These are phyloP conservation scores for Agrocybe praecox DNA, from an alignment of 768 basidiomycete genomes.

Conservation along the genomic window DNA sequence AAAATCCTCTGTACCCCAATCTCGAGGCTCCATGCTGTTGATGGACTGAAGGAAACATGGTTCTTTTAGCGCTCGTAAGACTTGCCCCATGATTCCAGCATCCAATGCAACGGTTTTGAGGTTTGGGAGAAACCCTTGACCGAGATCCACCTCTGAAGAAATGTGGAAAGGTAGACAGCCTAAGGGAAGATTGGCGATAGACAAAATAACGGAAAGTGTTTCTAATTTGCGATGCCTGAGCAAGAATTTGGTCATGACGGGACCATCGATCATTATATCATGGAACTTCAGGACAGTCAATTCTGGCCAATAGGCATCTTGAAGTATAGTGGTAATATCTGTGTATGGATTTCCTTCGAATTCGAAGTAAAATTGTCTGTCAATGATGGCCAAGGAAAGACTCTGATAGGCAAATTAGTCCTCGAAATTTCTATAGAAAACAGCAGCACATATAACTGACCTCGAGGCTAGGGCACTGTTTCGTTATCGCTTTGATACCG, in stretches of 20 bases:
- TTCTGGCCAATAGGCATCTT: conserved; percentile 2
- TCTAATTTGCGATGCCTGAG: conserved; percentile 11
- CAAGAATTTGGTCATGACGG: conserved; percentile 15
- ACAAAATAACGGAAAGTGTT: conserved; percentile 7
- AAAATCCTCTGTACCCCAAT: conserved; percentile 10
- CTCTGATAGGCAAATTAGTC: conserved; percentile 5
- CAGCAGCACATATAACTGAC: not conserved
- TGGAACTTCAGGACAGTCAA: conserved; percentile 9
- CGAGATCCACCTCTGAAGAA: not conserved
- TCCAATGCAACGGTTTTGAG: conserved; percentile 3
- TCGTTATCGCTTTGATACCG: conserved; percentile 13
- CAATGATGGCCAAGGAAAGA: conserved; percentile 12
- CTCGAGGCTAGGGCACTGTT: conserved; percentile 15
- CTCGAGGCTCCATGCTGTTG: conserved; percentile 9
- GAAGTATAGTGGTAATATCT: conserved; percentile 12
- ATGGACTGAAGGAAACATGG: conserved; percentile 4
- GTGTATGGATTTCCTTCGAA: conserved; percentile 15
- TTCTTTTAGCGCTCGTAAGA: conserved; percentile 7
- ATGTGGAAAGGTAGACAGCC: conserved; percentile 10
- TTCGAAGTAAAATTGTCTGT: conserved; percentile 8
- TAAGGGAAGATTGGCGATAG: conserved; percentile 5
- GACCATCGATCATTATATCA: conserved; percentile 10
- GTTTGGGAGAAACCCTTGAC: conserved; percentile 6
- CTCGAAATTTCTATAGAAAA: not conserved
- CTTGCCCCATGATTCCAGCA: conserved; percentile 1